Conservation (phyloP, 1,139 yeast genomes). For the Lodderomyces orthopsilosis region DNA sequence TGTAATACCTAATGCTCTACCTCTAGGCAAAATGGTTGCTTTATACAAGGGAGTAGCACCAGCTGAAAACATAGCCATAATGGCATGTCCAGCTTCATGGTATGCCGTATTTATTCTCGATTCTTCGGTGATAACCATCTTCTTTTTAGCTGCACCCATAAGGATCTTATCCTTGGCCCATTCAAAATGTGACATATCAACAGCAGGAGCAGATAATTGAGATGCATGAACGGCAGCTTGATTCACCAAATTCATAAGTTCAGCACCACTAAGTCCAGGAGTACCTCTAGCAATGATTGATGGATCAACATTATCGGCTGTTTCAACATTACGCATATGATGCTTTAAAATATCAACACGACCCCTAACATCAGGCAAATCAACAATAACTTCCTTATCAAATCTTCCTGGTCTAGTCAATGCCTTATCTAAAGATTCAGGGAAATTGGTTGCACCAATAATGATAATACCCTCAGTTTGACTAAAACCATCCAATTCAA, state of each 20-base stretch:
- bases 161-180: conserved; percentile 99
- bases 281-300: conserved; percentile 92
- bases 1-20: conserved; percentile 93
- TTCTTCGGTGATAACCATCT: conserved; percentile 96
- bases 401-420: conserved; percentile 98
- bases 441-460: conserved; percentile 98
- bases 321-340: conserved; percentile 88
- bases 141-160: conserved; percentile 96
- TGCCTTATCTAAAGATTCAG: conserved; percentile 94
- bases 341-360: conserved; percentile 88
- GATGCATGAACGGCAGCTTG: conserved; percentile 98
- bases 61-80: conserved; percentile 90
- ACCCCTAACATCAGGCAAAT: conserved; percentile 96
- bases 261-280: conserved; percentile 97
- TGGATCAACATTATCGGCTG: conserved; percentile 82
- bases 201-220: conserved; percentile 85
- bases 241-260: conserved; percentile 88
- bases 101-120: conserved; percentile 91
- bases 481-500: conserved; percentile 94
- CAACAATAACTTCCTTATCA: conserved; percentile 93
- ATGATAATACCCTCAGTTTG: conserved; percentile 91
- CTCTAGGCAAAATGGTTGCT: conserved; percentile 96
- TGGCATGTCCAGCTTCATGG: conserved; percentile 99
- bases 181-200: conserved; percentile 88
- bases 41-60: conserved; percentile 97